Percentiles rank a stretch among this genome's conserved stretches.
These are phyloP conservation scores for Ophiostoma sp. DNA, from an alignment of 2,329 filamentous ascomycete genomes.

Conservation along the genomic window DNA sequence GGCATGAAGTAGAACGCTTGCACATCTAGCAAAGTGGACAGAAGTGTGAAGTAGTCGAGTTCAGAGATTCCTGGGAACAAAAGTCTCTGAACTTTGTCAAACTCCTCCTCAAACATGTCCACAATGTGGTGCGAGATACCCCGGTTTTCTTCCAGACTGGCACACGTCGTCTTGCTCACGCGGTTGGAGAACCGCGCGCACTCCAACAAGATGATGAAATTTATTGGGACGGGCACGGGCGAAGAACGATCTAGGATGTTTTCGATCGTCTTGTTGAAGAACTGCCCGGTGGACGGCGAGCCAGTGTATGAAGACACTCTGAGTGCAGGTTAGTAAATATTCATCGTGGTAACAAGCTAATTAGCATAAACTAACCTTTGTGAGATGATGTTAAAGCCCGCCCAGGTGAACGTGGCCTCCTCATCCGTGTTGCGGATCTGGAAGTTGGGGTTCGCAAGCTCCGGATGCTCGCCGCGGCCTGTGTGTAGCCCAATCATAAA, in stretches of 20 bases:
- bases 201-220: constrained; percentile 50
- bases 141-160: constrained; percentile 48
- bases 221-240: constrained; percentile 44
- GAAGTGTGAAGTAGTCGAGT: constrained; percentile 49
- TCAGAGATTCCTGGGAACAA: constrained; percentile 51
- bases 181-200: constrained; percentile 54
- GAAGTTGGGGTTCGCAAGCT: constrained; percentile 49
- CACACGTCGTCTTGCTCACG: constrained; percentile 49
- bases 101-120: constrained; percentile 53
- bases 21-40: constrained; percentile 54
- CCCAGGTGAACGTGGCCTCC: constrained; percentile 55
- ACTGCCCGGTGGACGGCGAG: constrained; percentile 46
- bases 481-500: constrained; percentile 54
- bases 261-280: constrained; percentile 54
- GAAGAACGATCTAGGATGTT: constrained; percentile 45
- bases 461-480: constrained; percentile 51
- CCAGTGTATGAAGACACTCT: constrained; percentile 45
- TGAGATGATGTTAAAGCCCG: constrained; percentile 53
- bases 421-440: constrained; percentile 50
- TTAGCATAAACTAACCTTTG: constrained; percentile 44
- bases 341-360: not conserved
- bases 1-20: constrained; percentile 55
- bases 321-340: not conserved
- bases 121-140: constrained; percentile 51
- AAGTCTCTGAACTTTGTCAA: constrained; percentile 48